These are phyloP conservation scores for Camelina neglecta DNA, from an alignment of 345 rosid species.

Conservation along the genomic window DNA sequence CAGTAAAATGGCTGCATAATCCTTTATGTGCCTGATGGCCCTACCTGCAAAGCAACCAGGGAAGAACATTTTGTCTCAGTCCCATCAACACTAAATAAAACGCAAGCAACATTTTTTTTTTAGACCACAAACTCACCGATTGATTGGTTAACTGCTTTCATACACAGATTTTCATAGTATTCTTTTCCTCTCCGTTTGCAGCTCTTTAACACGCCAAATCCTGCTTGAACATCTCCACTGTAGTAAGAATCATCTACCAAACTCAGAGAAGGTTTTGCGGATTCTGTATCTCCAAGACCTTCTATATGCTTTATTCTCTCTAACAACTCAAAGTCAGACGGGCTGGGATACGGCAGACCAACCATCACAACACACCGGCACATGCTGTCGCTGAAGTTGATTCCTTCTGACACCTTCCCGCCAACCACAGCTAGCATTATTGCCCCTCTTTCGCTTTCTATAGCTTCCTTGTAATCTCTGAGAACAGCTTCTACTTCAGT, in stretches of 20 bases:
- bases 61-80: conserved; percentile 24
- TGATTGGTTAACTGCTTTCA: conserved; percentile 97
- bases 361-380: conserved; percentile 97
- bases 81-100: conserved; percentile 3
- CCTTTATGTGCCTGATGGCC: conserved; percentile 84
- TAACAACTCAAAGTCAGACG: conserved; percentile 76
- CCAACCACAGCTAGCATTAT: conserved; percentile 89
- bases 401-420: conserved; percentile 98
- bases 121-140: conserved; percentile 60
- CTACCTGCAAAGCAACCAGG: conserved; percentile 58
- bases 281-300: conserved; percentile 61
- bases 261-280: conserved; percentile 38
- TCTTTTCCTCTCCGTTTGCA: conserved; percentile 84
- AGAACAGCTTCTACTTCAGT: conserved; percentile 74
- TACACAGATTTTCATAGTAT: conserved; percentile 94
- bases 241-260: conserved; percentile 52
- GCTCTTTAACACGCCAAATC: conserved; percentile 70
- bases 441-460: conserved; percentile 71
- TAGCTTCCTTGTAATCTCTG: conserved; percentile 77
- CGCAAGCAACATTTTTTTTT: not conserved
- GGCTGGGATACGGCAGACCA: conserved; percentile 94
- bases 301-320: conserved; percentile 92
- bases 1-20: conserved; percentile 85
- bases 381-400: conserved; percentile 97
- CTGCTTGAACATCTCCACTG: conserved; percentile 61